Conservation (phyloP, 352 stramenopile species). For the Phytopythium litorale region DNA sequence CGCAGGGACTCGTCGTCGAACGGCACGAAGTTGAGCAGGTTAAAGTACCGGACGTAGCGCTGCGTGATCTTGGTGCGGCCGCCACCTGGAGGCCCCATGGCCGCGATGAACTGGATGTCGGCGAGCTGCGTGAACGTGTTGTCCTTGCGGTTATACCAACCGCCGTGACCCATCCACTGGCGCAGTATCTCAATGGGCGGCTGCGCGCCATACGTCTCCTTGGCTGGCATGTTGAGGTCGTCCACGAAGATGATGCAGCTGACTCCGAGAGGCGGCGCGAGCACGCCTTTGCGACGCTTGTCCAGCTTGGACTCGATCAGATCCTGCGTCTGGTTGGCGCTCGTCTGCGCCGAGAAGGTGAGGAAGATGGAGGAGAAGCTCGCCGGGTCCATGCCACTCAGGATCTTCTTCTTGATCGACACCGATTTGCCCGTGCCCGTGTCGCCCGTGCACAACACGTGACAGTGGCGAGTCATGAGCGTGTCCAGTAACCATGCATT, state of each 20-base stretch:
- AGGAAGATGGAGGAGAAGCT: slow-evolving; percentile 88
- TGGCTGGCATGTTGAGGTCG: slow-evolving; percentile 94
- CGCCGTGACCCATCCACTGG: slow-evolving; percentile 93
- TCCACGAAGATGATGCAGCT: slow-evolving; percentile 93
- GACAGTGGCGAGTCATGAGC: slow-evolving; percentile 83
- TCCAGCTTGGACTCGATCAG: slow-evolving; percentile 94
- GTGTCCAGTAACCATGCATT: slow-evolving; percentile 91
- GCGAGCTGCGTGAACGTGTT: slow-evolving; percentile 92
- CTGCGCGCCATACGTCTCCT: slow-evolving; percentile 93
- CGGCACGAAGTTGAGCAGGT: slow-evolving; percentile 91
- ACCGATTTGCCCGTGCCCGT: slow-evolving; percentile 94
- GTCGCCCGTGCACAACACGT: slow-evolving; percentile 90
- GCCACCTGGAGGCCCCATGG: slow-evolving; percentile 91
- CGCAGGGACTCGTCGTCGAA: slow-evolving; percentile 88
- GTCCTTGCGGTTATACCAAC: slow-evolving; percentile 94
- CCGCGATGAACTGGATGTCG: slow-evolving; percentile 91
- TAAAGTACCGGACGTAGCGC: slow-evolving; percentile 92
- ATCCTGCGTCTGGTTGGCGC: slow-evolving; percentile 92
- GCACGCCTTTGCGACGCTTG: slow-evolving; percentile 91
- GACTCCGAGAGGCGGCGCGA: slow-evolving; percentile 87
- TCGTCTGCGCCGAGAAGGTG: slow-evolving; percentile 93
- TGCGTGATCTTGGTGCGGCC: slow-evolving; percentile 91
- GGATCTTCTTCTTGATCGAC: slow-evolving; percentile 91
- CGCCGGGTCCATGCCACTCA: slow-evolving; percentile 56
- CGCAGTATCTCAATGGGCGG: slow-evolving; percentile 91